Base-by-base conservation (phyloP, 78 protist genomes). In the Monosiga brevicollis region DNA sequence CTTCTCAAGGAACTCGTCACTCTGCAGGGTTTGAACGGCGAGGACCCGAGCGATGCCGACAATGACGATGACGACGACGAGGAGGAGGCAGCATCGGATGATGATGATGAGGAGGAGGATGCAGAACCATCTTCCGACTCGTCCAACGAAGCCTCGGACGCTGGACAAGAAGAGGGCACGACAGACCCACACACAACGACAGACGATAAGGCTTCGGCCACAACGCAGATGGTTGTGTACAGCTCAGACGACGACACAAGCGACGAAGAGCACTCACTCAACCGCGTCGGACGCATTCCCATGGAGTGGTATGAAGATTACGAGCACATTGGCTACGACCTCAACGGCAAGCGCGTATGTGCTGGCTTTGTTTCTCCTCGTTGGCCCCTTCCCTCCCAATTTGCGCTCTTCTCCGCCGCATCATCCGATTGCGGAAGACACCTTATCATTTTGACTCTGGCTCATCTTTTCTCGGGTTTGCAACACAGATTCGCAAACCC, bases 301-400 rank as follows among this genome's bases (percentile, higher is more conserved):
- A 22, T 94, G 38, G 95, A 92, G 83, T 97, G 97, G 98, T 97
- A 95, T 87, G 89, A 93, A 10, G 99, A 94, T 40, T 83, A 87
- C 34, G 95, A 91, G 76, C 99, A 97, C 91, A 88, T 95, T 35
- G 99, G 99, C 42, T 97, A 97, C 89, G 95, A 91, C 82, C 83
- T 94, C 24, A 89, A 92, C n/a, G 99, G 98, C 23, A 89, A 93
- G 76, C 87, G 88, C 86, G 79, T 76, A n/a, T n/a, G n/a, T n/a
- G n/a, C n/a, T n/a, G n/a, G n/a, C n/a, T n/a, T n/a, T n/a, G n/a
- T n/a, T n/a, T n/a, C n/a, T n/a, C n/a, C n/a, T n/a, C n/a, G n/a
- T n/a, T n/a, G n/a, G n/a, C n/a, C n/a, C n/a, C n/a, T n/a, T n/a
- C n/a, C n/a, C n/a, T n/a, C n/a, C n/a, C n/a, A n/a, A n/a, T n/a